These are phyloP conservation scores for Vaccinium vitisidaea DNA, from an alignment of 148 eudicot genomes.

Conservation along the genomic window DNA sequence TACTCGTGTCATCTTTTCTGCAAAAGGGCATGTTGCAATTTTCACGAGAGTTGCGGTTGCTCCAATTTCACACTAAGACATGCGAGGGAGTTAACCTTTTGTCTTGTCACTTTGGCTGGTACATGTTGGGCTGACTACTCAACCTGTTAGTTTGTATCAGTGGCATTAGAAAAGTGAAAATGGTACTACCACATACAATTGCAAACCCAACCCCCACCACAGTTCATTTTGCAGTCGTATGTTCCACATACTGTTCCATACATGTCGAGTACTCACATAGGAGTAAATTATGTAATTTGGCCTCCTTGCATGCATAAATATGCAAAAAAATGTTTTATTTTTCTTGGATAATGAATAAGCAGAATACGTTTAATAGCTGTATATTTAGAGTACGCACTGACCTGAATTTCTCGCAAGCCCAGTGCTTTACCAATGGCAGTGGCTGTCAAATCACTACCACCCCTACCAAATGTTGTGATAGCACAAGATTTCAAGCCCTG, in stretches of 20 bases:
- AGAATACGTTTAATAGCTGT: background rate
- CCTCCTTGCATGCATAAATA: conserved; percentile 1
- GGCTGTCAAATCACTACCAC: conserved; percentile 99
- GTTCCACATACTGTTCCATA: background rate
- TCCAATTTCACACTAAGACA: background rate
- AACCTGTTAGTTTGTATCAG: background rate
- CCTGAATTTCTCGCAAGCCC: conserved; percentile 95
- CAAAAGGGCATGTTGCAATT: background rate
- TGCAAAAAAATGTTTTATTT: background rate
- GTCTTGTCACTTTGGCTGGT: background rate
- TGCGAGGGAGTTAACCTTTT: background rate
- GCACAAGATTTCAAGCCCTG: conserved; percentile 94
- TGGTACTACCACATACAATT: too few species aligned
- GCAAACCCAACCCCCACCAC: too few species aligned
- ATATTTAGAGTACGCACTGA: conserved; percentile 15
- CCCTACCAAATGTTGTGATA: conserved; percentile 94
- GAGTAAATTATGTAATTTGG: background rate
- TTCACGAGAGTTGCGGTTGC: background rate
- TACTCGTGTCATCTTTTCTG: background rate
- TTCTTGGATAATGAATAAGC: too few species aligned
- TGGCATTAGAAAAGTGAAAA: background rate
- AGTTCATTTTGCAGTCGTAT: background rate
- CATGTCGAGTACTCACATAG: background rate
- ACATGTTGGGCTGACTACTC: background rate
- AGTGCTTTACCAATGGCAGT: conserved; percentile 96